Evolutionary conservation across 2,329 filamentous ascomycete genomes (phyloP), one percentile per base, ranked within the genome.

Genomic region (Apiospora kogelbergensis): DNA sequence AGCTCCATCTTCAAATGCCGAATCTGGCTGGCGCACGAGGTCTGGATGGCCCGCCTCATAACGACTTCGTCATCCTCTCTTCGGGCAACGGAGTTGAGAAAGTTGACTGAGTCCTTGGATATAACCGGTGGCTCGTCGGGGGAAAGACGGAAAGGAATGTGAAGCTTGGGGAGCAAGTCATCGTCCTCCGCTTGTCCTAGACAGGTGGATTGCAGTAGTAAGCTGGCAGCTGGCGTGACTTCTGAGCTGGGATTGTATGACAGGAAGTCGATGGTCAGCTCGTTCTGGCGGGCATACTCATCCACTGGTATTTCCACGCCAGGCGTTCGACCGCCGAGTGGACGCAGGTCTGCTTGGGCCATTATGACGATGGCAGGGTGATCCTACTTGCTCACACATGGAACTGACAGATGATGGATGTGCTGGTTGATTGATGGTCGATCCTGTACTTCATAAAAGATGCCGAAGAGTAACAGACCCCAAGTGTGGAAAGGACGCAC

Each of bases 211-310:
- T 22, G 45, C 15, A 24, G 15, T 66, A 44, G n/a, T 67, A 66
- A 64, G 66, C 42, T 45, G 67, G 64, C 17, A 33, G 26, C 42
- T 15, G 53, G 41, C 46, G 69, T 63, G 17, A 75, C 66, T 24
- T 67, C 63, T 10, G 66, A 26, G 44, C 71, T 26, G 6, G 75
- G 69, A 57, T 64, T 69, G 15, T 72, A 70, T 37, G 72, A 67
- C n/a, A 72, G 44, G n/a, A 70, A 63, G 17, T 78, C 72, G 24
- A 74, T 60, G 22, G 76, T 71, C 46, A 78, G 53, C 53, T 64
- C 66, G 33, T 76, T 77, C 13, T 66, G 63, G 20, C 74, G 74
- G 20, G 76, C 76, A 68, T 77, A 78, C 63, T 74, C 72, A 48
- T 76, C 74, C 68, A 69, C 26, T 44, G 69, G 13, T 68, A 67